Conservation (phyloP, 2,329 filamentous ascomycete species). For the Aspergillus candidus region DNA sequence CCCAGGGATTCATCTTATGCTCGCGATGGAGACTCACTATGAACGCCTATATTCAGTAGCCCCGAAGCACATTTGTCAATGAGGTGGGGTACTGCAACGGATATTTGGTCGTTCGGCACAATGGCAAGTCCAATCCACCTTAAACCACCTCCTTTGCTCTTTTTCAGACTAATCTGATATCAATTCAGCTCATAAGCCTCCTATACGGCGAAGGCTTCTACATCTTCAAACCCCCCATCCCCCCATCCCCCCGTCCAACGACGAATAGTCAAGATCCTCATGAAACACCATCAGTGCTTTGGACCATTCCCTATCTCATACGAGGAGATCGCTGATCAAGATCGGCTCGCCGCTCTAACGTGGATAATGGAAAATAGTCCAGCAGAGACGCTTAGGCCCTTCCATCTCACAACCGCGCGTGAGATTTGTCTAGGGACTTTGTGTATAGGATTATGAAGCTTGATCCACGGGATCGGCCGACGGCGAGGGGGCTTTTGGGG, state of each 20-base stretch:
- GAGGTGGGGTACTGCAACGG: slow-evolving; percentile 15
- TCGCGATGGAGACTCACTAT: slow-evolving; percentile 8
- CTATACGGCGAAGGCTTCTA: slow-evolving; percentile 15
- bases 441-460: slow-evolving; percentile 42
- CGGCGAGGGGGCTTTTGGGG: slow-evolving; percentile 32
- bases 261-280: slow-evolving; percentile 21
- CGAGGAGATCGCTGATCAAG: slow-evolving; percentile 14
- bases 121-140: slow-evolving; percentile 6
- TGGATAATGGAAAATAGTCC: slow-evolving; percentile 15
- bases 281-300: slow-evolving; percentile 18
- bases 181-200: slow-evolving; percentile 1
- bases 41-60: slow-evolving; percentile 14
- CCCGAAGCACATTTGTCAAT: slow-evolving; percentile 17
- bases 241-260: too few species aligned
- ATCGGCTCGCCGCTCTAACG: slow-evolving; percentile 9
- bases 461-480: slow-evolving; percentile 38
- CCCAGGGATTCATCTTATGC: slow-evolving; percentile 8
- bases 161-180: too few species aligned
- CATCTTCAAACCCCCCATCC: slow-evolving; percentile 21
- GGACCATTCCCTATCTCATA: slow-evolving; percentile 19
- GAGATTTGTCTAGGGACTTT: slow-evolving; percentile 30
- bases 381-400: slow-evolving; percentile 12
- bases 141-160: too few species aligned
- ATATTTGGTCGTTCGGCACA: slow-evolving; percentile 21
- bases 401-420: slow-evolving; percentile 10